phyloP scores from a whole-genome alignment of 805 yeast species.

The Cyberlindnera mycetangii region DNA sequence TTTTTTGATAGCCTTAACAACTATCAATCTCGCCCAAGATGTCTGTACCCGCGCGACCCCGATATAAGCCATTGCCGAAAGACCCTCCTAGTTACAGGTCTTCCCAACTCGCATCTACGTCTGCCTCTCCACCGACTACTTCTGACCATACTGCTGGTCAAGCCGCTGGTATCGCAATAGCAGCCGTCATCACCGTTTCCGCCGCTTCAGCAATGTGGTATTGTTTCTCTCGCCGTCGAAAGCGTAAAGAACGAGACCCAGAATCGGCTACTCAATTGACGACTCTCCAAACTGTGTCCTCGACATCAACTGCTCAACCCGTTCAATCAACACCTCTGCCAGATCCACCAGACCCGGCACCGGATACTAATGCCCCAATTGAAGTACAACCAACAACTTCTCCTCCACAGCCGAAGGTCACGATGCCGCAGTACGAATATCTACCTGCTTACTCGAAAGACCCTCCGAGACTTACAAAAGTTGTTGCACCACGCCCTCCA shows the following conservation, averaged over 20 bases:
- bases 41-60: constrained; percentile 6
- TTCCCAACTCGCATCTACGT: background rate
- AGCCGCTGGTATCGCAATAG: constrained; percentile 4
- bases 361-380: background rate
- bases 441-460: constrained; percentile 10
- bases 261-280: background rate
- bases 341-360: background rate
- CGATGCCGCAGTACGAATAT: background rate
- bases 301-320: background rate
- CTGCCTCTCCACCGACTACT: background rate
- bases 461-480: constrained; percentile 6
- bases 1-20: too few relatives aligned
- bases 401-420: background rate
- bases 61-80: constrained; percentile 2
- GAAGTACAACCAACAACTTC: background rate
- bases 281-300: background rate
- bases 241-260: background rate
- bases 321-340: background rate
- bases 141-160: constrained; percentile 1
- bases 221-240: constrained; percentile 3
- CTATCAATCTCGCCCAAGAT: background rate
- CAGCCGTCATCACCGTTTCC: background rate
- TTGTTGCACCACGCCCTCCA: constrained; percentile 10
- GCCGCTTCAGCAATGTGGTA: background rate
- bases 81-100: background rate